phyloP scores from a whole-genome alignment of 2,329 filamentous ascomycete species.

The Aureobasidium lini region DNA sequence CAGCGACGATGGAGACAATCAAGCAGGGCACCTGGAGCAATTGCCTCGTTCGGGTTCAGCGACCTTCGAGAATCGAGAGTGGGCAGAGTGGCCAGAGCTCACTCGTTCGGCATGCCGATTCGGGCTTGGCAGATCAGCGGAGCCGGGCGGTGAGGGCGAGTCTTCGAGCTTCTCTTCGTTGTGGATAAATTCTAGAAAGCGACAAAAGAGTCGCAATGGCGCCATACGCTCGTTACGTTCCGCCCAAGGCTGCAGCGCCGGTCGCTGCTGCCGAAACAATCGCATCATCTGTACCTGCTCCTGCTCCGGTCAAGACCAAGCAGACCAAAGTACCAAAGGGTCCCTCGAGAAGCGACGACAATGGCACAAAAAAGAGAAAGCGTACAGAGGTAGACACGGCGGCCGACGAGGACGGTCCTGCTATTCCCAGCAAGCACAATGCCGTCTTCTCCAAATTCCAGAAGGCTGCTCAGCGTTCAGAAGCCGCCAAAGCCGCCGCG shows the following conservation, averaged over 20 bases:
- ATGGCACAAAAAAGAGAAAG: conserved; percentile 23
- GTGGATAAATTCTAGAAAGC: neutral
- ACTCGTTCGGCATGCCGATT: conserved; percentile 8
- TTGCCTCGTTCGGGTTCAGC: no score
- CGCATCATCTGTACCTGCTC: neutral
- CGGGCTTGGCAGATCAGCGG: neutral
- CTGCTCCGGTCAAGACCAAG: neutral
- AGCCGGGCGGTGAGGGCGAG: neutral
- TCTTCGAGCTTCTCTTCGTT: neutral
- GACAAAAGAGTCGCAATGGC: conserved; percentile 14
- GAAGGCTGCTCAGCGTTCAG: conserved; percentile 22
- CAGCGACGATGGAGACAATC: neutral
- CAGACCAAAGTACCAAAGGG: conserved; percentile 1
- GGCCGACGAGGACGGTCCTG: conserved; percentile 11
- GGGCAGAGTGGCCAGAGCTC: neutral
- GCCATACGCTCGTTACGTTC: conserved; percentile 41
- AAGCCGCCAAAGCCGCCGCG: conserved; percentile 15
- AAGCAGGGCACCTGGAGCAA: no score
- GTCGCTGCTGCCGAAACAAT: conserved; percentile 6
- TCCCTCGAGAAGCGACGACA: conserved; percentile 5
- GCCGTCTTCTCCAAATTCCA: conserved; percentile 39
- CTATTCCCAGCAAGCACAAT: conserved; percentile 25
- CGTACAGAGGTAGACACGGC: conserved; percentile 24
- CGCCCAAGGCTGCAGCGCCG: conserved; percentile 26
- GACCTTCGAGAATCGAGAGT: neutral